Evolutionary conservation across 129 eudicot genomes (phyloP).

Genomic region (Centrapalus pauciflorus): DNA sequence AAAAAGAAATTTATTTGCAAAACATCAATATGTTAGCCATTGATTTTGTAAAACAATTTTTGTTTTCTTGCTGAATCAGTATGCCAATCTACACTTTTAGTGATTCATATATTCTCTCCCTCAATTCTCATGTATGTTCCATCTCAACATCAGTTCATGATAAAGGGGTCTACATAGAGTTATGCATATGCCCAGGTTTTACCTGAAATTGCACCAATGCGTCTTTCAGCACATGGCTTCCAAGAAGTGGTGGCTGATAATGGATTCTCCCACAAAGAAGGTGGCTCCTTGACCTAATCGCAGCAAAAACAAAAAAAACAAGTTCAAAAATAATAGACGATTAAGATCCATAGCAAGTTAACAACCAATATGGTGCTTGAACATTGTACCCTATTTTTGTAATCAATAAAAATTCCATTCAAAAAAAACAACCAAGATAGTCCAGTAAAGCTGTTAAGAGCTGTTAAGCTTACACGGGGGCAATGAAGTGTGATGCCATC

Average conservation of each 20-base stretch:
- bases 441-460: too few relatives aligned
- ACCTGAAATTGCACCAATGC: slow-evolving; percentile 72
- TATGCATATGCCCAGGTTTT: not conserved
- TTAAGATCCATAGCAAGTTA: too few relatives aligned
- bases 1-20: not conserved
- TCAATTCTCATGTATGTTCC: slow-evolving; percentile 10
- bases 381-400: too few relatives aligned
- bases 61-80: not conserved
- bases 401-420: too few relatives aligned
- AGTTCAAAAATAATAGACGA: not conserved
- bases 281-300: slow-evolving; percentile 75
- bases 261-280: slow-evolving; percentile 98
- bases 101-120: slow-evolving; percentile 1
- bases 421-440: slow-evolving; percentile 1
- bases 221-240: slow-evolving; percentile 93
- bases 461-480: slow-evolving; percentile 79
- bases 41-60: not conserved
- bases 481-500: slow-evolving; percentile 86
- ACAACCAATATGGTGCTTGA: too few relatives aligned
- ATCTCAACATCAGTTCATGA: not conserved
- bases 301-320: slow-evolving; percentile 10
- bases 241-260: slow-evolving; percentile 91
- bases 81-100: slow-evolving; percentile 8
- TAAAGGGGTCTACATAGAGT: slow-evolving; percentile 1
- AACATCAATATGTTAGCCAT: not conserved